phyloP scores from a whole-genome alignment of 768 basidiomycete species.

The Phanerodontia chrysosporium region DNA sequence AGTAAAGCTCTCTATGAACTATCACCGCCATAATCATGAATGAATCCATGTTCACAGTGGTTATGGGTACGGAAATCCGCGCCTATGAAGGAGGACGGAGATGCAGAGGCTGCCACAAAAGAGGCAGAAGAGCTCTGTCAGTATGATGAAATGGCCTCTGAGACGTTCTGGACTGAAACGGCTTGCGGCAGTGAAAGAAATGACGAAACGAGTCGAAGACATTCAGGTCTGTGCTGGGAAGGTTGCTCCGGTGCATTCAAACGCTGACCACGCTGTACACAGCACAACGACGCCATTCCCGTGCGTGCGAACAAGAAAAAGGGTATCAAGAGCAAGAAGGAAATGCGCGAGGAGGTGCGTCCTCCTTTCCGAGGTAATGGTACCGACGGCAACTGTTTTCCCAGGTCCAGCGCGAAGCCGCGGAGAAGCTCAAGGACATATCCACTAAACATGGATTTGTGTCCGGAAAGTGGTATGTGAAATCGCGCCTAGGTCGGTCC shows the following conservation, averaged over 20 bases:
- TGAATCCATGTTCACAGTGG: constrained; percentile 43
- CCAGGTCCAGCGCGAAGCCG: constrained; percentile 58
- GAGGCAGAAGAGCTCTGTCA: constrained; percentile 46
- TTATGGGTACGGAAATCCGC: constrained; percentile 45
- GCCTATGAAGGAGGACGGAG: constrained; percentile 1
- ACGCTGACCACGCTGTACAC: background rate
- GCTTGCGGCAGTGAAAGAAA: constrained; percentile 45
- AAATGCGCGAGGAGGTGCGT: constrained; percentile 63
- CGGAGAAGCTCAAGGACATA: constrained; percentile 55
- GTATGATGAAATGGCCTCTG: constrained; percentile 8
- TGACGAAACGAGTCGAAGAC: constrained; percentile 51
- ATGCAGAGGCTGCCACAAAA: constrained; percentile 30
- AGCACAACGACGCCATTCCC: constrained; percentile 68
- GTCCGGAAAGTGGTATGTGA: constrained; percentile 61
- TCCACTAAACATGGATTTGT: constrained; percentile 51
- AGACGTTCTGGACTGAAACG: background rate
- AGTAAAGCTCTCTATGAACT: constrained; percentile 18
- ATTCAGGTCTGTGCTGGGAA: constrained; percentile 46
- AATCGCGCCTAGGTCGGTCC: background rate
- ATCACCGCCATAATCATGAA: background rate
- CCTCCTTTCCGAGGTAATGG: background rate
- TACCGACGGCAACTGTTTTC: background rate
- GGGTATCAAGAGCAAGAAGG: constrained; percentile 70
- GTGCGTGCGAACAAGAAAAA: constrained; percentile 66
- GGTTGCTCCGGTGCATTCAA: background rate